phyloP scores from a whole-genome alignment of 371 early-diverging fungal genomes.

The Mortierella sp. region DNA sequence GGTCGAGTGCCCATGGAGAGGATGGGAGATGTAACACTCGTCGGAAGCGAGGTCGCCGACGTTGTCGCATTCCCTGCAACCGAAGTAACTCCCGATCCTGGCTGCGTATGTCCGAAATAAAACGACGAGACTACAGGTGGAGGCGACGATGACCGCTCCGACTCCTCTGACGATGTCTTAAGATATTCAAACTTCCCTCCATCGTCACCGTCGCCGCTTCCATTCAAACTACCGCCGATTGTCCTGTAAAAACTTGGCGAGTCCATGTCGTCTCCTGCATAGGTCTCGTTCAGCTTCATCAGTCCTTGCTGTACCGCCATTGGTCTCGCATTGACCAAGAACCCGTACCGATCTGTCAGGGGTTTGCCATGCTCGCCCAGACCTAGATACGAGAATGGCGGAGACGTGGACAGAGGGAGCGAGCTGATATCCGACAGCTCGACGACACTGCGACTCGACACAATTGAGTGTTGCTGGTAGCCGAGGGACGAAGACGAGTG shows the following conservation, averaged over 20 bases:
- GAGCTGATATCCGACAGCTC: slow-evolving; percentile 55
- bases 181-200: slow-evolving; percentile 24
- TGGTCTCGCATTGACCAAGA: slow-evolving; percentile 46
- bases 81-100: slow-evolving; percentile 12
- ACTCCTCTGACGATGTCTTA: slow-evolving; percentile 30
- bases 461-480: slow-evolving; percentile 20
- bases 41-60: slow-evolving; percentile 25
- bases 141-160: slow-evolving; percentile 21
- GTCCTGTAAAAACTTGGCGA: slow-evolving; percentile 12
- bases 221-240: not conserved
- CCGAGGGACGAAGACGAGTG: slow-evolving; percentile 29
- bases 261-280: slow-evolving; percentile 39
- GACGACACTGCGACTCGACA: slow-evolving; percentile 34
- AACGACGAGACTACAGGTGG: slow-evolving; percentile 24
- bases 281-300: slow-evolving; percentile 44
- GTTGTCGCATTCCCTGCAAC: slow-evolving; percentile 26
- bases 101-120: slow-evolving; percentile 26
- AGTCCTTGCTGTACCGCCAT: slow-evolving; percentile 56
- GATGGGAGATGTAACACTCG: slow-evolving; percentile 38
- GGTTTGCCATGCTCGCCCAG: slow-evolving; percentile 33
- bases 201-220: not conserved
- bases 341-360: slow-evolving; percentile 54
- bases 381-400: slow-evolving; percentile 29
- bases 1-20: slow-evolving; percentile 49
- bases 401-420: slow-evolving; percentile 31